phyloP scores from a whole-genome alignment of 345 rosid species.

The Turritis glabra region DNA sequence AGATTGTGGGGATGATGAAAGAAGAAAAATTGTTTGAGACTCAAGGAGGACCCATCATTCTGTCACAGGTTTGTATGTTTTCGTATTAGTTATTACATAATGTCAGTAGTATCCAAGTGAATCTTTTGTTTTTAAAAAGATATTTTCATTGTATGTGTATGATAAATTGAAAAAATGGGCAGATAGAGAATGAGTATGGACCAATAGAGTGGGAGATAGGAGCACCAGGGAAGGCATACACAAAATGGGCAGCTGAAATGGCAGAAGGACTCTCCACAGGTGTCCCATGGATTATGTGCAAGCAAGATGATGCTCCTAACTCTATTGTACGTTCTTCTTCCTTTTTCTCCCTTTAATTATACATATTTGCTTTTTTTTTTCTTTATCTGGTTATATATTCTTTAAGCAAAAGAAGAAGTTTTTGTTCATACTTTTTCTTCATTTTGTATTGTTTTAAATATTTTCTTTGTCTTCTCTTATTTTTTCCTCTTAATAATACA shows the following conservation, averaged over 20 bases:
- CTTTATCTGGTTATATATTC: neutral
- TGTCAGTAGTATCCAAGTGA: neutral
- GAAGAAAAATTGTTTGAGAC: constrained; percentile 63
- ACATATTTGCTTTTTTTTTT: neutral
- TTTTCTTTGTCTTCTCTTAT: constrained; percentile 10
- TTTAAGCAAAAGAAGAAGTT: constrained; percentile 10
- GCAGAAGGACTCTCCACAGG: constrained; percentile 60
- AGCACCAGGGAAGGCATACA: constrained; percentile 50
- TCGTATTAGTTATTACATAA: neutral
- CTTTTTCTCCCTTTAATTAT: neutral
- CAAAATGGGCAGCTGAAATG: constrained; percentile 65
- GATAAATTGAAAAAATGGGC: neutral
- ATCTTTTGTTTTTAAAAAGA: neutral
- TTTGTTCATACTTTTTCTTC: neutral
- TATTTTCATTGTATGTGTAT: neutral
- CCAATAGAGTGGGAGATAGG: constrained; percentile 55
- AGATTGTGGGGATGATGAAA: constrained; percentile 83
- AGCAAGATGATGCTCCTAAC: constrained; percentile 67
- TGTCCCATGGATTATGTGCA: constrained; percentile 81
- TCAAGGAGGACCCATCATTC: constrained; percentile 87
- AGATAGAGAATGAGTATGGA: constrained; percentile 80
- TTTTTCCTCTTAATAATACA: constrained; percentile 11
- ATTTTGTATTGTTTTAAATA: neutral
- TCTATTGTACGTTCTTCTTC: constrained; percentile 49
- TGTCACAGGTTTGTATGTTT: constrained; percentile 63